phyloP scores from a whole-genome alignment of 2,329 filamentous ascomycete genomes.

The Neofusicoccum umdonicola region DNA sequence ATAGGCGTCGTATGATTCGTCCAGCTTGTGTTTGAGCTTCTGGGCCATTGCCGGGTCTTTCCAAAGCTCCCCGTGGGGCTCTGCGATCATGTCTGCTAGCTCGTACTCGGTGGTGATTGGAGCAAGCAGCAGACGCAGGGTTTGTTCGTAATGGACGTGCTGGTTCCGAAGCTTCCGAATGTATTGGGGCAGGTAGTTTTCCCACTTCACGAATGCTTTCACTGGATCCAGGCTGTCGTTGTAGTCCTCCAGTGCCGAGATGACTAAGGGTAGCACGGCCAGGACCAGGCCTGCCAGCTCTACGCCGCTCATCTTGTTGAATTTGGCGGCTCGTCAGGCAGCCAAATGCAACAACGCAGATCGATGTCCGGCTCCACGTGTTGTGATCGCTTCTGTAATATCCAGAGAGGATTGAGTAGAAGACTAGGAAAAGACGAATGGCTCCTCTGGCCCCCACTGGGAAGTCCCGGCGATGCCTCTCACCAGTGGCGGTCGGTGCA shows the following conservation, averaged over 20 bases:
- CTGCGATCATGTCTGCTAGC: slow-evolving; percentile 33
- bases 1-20: slow-evolving; percentile 35
- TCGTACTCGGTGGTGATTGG: slow-evolving; percentile 37
- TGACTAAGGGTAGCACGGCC: slow-evolving; percentile 39
- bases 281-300: slow-evolving; percentile 30
- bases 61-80: slow-evolving; percentile 33
- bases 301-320: slow-evolving; percentile 21
- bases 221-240: slow-evolving; percentile 40
- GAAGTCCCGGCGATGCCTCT: background rate
- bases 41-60: slow-evolving; percentile 29
- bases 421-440: too few species aligned
- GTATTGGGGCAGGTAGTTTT: slow-evolving; percentile 33
- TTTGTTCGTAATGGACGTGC: slow-evolving; percentile 37
- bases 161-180: slow-evolving; percentile 38
- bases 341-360: too few species aligned
- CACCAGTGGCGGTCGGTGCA: background rate
- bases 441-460: background rate
- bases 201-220: slow-evolving; percentile 37
- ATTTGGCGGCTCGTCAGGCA: too few species aligned
- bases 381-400: too few species aligned
- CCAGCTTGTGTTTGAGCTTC: slow-evolving; percentile 32
- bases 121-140: slow-evolving; percentile 34
- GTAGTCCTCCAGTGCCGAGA: slow-evolving; percentile 34
- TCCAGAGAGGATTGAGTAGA: too few species aligned
- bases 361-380: too few species aligned